Conservation (phyloP, 2,329 filamentous ascomycete species). For the Fusarium bactridioides region DNA sequence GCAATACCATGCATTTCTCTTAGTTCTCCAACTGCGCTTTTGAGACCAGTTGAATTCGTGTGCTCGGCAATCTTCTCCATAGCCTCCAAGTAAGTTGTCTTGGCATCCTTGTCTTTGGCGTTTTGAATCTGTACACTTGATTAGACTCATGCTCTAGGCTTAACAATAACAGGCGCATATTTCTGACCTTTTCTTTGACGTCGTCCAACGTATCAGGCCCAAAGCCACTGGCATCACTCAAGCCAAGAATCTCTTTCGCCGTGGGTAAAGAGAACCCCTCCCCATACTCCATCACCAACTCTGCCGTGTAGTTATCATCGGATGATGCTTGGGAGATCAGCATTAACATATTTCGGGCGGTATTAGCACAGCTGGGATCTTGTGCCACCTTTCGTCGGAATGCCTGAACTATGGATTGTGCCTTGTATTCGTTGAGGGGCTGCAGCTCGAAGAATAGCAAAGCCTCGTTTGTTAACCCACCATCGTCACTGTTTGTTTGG, state of each 20-base stretch:
- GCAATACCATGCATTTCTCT: slow-evolving; percentile 39
- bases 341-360: slow-evolving; percentile 46
- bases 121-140: slow-evolving; percentile 36
- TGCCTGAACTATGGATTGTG: slow-evolving; percentile 46
- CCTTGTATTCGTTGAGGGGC: slow-evolving; percentile 48
- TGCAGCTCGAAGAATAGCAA: slow-evolving; percentile 47
- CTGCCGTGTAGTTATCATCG: slow-evolving; percentile 47
- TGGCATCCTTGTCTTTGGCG: slow-evolving; percentile 42
- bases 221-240: slow-evolving; percentile 34
- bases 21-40: slow-evolving; percentile 39
- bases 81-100: slow-evolving; percentile 46
- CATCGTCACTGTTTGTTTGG: slow-evolving; percentile 43
- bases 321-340: slow-evolving; percentile 46
- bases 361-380: slow-evolving; percentile 44
- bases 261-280: slow-evolving; percentile 49
- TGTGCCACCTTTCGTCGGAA: slow-evolving; percentile 46
- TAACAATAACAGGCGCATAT: not conserved
- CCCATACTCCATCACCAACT: slow-evolving; percentile 47
- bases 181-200: slow-evolving; percentile 42
- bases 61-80: slow-evolving; percentile 48
- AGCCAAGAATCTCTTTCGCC: slow-evolving; percentile 44
- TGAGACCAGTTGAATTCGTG: slow-evolving; percentile 41
- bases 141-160: slow-evolving; percentile 13
- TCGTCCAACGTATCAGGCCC: slow-evolving; percentile 39
- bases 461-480: slow-evolving; percentile 45